Evolutionary conservation across 768 basidiomycete genomes (phyloP).

Genomic region (Agrocybe pediades): DNA sequence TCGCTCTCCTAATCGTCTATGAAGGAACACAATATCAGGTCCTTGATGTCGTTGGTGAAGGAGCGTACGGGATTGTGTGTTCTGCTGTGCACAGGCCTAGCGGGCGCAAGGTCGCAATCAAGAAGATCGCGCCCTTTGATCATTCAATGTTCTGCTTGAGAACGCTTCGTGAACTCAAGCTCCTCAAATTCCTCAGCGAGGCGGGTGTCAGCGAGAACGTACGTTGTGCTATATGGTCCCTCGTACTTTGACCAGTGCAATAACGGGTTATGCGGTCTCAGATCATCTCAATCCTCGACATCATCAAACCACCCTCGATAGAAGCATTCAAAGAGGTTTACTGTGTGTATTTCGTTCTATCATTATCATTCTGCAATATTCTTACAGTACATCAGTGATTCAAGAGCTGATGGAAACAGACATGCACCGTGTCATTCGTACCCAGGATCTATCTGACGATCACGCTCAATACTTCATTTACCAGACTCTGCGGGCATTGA

Average conservation of each 20-base stretch:
- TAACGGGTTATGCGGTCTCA: slow-evolving; percentile 21
- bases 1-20: slow-evolving; percentile 6
- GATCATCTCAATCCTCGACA: slow-evolving; percentile 95
- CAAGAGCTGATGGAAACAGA: slow-evolving; percentile 96
- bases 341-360: slow-evolving; percentile 20
- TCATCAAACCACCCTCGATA: slow-evolving; percentile 77
- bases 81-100: slow-evolving; percentile 88
- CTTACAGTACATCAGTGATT: slow-evolving; percentile 55
- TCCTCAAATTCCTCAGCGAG: slow-evolving; percentile 85
- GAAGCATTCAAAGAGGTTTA: slow-evolving; percentile 85
- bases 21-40: slow-evolving; percentile 81
- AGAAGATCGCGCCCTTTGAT: slow-evolving; percentile 94
- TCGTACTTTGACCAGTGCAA: background rate
- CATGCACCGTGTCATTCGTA: slow-evolving; percentile 95
- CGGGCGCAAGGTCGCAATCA: slow-evolving; percentile 93
- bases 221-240: slow-evolving; percentile 22
- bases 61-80: slow-evolving; percentile 94
- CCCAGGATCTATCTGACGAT: slow-evolving; percentile 93
- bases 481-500: slow-evolving; percentile 92
- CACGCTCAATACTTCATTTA: slow-evolving; percentile 94
- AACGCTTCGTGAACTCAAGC: slow-evolving; percentile 89
- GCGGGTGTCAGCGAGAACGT: slow-evolving; percentile 91
- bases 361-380: background rate
- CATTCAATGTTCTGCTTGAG: slow-evolving; percentile 90
- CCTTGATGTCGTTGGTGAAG: slow-evolving; percentile 86